Conservation (phyloP, 2,329 filamentous ascomycete genomes). For the Aspergillus felis region DNA sequence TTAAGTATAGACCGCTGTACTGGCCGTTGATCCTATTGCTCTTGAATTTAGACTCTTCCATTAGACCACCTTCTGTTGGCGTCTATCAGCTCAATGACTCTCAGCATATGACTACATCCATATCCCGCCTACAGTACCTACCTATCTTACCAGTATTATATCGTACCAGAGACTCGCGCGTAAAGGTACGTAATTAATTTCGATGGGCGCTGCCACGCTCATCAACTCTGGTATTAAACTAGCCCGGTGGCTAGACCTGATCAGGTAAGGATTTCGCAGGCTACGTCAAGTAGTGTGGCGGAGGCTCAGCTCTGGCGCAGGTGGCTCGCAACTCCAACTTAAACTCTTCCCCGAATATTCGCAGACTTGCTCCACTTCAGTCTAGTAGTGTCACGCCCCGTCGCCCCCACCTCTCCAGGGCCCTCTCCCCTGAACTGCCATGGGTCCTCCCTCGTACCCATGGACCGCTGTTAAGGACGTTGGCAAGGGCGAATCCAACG, state of each 20-base stretch:
- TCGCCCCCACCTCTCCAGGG: constrained; percentile 1
- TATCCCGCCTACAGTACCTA: too few relatives aligned
- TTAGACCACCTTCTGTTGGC: too few relatives aligned
- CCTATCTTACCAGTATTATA: too few relatives aligned
- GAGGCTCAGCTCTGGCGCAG: constrained; percentile 15
- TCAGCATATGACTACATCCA: too few relatives aligned
- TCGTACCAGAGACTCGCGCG: background rate
- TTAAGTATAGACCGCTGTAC: too few relatives aligned
- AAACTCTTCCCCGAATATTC: constrained; percentile 1
- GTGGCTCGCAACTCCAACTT: constrained; percentile 6
- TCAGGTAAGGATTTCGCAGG: background rate
- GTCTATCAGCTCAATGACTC: too few relatives aligned
- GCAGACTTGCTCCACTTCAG: background rate
- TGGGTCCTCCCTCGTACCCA: constrained; percentile 10
- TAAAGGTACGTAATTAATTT: background rate
- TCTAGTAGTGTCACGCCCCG: background rate
- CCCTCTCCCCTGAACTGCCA: constrained; percentile 3
- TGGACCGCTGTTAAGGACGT: constrained; percentile 13
- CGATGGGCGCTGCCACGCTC: too few relatives aligned
- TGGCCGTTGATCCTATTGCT: too few relatives aligned
- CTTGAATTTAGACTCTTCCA: too few relatives aligned
- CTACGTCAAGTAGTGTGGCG: constrained; percentile 8
- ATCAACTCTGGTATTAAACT: background rate
- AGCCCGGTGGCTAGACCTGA: background rate
- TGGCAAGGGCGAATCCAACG: background rate